Evolutionary conservation across 345 rosid species (phyloP), one percentile per base, ranked within the genome.

Genomic region (Aquilaria malaccensis): DNA sequence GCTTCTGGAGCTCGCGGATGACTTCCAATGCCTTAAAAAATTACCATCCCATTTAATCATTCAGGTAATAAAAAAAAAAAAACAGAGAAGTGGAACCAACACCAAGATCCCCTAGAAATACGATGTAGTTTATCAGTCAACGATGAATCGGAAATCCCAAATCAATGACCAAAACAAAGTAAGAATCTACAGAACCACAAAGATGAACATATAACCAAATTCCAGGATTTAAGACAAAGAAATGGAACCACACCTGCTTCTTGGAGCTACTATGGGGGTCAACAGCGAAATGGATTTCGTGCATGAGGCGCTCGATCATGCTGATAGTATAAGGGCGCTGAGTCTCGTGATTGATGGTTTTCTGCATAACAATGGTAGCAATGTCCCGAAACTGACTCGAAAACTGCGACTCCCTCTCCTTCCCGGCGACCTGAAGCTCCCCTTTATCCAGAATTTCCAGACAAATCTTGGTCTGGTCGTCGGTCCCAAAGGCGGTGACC

Each of bases 351-450:
- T 94, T 94, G 62, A 90, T 70, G 1, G 99, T 90, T 76, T 89
- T 94, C 81, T 94, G 93, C 99, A 94, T 86, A 58, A 94, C 89
- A 70, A 90, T 90, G 0, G 96, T 86, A 4, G 99, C 95, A 54
- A 90, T 85, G 75, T 94, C 99, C 50, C 97, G 80, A 74, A 94
- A 94, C 85, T 90, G 97, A 77, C 84, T 94, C 0, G 96, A 79
- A 2, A 87, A 79, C 73, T 93, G 97, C 9, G 88, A 81, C 55
- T 93, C 99, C 80, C 97, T 79, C 78, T 90, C 99, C 77, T 93
- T 93, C 30, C 97, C 99, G 10, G 99, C 99, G 74, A 94, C 86
- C 73, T 94, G 97, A 68, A 94, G 96, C 78, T 94, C 99, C 47
- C 99, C 99, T 76, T 88, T 88, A 30, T 90, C 96, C 89, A 94